Evolutionary conservation across 352 stramenopile species (phyloP), one percentile per base, ranked within the genome.

Genomic region (Saprolegnia parasitica): DNA sequence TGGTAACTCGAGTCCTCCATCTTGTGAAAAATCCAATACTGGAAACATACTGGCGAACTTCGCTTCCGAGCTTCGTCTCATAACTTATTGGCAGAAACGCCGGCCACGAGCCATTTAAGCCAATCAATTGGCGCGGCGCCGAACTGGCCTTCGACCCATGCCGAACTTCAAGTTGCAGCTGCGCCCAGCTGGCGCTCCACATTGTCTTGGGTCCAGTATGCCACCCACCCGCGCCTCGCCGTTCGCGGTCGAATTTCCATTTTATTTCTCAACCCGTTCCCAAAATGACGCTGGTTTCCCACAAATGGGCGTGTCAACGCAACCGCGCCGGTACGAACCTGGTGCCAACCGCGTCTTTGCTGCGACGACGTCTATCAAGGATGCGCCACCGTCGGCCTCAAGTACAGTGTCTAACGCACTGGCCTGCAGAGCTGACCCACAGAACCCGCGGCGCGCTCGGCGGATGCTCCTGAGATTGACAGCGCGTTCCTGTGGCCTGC

Each of bases 11-110:
- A 60, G 52, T 60, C 40, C 10, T 56, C 60, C 60, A 67, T 67
- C 21, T 15, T 32, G 52, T 35, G 32, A 26, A 21, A 46, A 67
- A 67, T 67, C 60, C 60, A 67, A 67, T 67, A 67, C 60, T 67
- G 60, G 60, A 60, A 60, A 60, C 52, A 60, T 20, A 24, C 52
- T 18, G 35, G 29, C 52, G 13, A 60, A 60, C 52, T 60, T 60
- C 52, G 52, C 35, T 20, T 55, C 35, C 24, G 52, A 60, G 52
- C 52, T 60, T 60, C 52, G 52, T 60, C 52, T 60, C 52, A 60
- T 60, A 11, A 15, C 1, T 49, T 15, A 49, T 49, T 49, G 42
- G 42, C 42, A 60, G 35, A 60, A 16, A 60, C 52, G 47, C n/a
- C n/a, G n/a, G 24, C n/a, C 24, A 23, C n/a, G 35, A 24, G 13